Percentiles rank a stretch among this genome's conserved stretches.
These are phyloP conservation scores for Stentor coeruleus DNA, from an alignment of 73 alveolate species.

Conservation along the genomic window DNA sequence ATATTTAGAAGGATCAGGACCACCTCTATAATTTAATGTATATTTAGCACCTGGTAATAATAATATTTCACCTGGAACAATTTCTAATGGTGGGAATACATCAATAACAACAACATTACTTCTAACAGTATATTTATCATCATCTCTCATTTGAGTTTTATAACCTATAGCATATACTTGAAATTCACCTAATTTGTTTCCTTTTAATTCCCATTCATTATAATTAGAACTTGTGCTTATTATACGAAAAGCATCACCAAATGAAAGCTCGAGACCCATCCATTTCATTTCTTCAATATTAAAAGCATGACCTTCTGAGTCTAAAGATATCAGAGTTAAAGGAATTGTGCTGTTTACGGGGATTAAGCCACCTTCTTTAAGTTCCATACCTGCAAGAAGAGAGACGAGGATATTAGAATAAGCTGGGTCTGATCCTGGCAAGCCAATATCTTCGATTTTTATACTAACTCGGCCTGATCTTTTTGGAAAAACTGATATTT, in stretches of 20 bases:
- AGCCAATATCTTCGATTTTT: slow-evolving; percentile 42
- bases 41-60: slow-evolving; percentile 79
- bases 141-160: neutral
- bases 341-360: slow-evolving; percentile 39
- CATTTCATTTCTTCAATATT: slow-evolving; percentile 30
- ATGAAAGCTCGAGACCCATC: slow-evolving; percentile 45
- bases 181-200: slow-evolving; percentile 23
- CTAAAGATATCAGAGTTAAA: slow-evolving; percentile 41
- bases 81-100: slow-evolving; percentile 72
- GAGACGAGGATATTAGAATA: slow-evolving; percentile 47
- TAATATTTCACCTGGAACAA: slow-evolving; percentile 72
- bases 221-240: neutral
- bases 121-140: slow-evolving; percentile 8
- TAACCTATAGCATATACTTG: slow-evolving; percentile 27
- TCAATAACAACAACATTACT: slow-evolving; percentile 66
- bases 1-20: slow-evolving; percentile 69
- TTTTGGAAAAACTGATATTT: slow-evolving; percentile 42
- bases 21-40: slow-evolving; percentile 80
- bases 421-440: slow-evolving; percentile 41
- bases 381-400: slow-evolving; percentile 36
- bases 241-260: slow-evolving; percentile 24
- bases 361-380: slow-evolving; percentile 49
- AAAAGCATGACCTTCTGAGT: slow-evolving; percentile 36
- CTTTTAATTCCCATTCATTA: slow-evolving; percentile 20
- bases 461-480: slow-evolving; percentile 51